Percentiles rank a stretch among this genome's conserved stretches.
These are phyloP conservation scores for Megacollybia platyphylla DNA, from an alignment of 1,284 basidiomycete species.

Conservation along the genomic window DNA sequence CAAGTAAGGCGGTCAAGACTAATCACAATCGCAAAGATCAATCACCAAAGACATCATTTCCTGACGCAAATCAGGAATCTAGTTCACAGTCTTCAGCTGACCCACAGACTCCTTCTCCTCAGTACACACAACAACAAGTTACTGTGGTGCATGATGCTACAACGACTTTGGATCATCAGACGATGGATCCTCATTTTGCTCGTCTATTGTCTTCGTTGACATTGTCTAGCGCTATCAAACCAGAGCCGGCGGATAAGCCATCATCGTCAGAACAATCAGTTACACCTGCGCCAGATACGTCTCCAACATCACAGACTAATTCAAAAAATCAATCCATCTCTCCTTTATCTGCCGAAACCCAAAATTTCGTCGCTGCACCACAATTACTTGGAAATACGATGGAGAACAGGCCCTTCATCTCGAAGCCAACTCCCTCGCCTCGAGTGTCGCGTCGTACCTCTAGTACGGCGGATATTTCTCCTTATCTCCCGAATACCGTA, in stretches of 20 bases:
- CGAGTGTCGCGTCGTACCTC: conserved; percentile 17
- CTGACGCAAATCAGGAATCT: conserved; percentile 36
- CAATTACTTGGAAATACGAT: conserved; percentile 1
- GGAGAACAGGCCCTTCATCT: too few species aligned
- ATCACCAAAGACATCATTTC: conserved; percentile 12
- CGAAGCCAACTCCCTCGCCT: background rate
- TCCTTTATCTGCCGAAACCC: conserved; percentile 10
- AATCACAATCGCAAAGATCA: conserved; percentile 4
- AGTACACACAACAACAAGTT: conserved; percentile 25
- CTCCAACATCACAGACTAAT: too few species aligned
- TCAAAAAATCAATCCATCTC: too few species aligned
- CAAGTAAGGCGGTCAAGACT: conserved; percentile 9
- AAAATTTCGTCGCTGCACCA: conserved; percentile 6
- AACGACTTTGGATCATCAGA: conserved; percentile 5
- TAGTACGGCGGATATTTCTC: conserved; percentile 47
- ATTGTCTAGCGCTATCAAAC: conserved; percentile 33
- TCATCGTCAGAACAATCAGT: background rate
- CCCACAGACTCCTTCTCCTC: conserved; percentile 51
- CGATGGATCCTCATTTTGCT: conserved; percentile 59
- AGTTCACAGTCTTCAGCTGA: conserved; percentile 57
- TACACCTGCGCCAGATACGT: too few species aligned
- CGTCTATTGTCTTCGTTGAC: conserved; percentile 50
- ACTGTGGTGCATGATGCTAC: background rate
- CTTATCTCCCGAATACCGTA: conserved; percentile 39
- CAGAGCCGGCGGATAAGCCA: background rate